phyloP scores from a whole-genome alignment of 192 early-diverging fungal species.

The Chytriomyces confervae region DNA sequence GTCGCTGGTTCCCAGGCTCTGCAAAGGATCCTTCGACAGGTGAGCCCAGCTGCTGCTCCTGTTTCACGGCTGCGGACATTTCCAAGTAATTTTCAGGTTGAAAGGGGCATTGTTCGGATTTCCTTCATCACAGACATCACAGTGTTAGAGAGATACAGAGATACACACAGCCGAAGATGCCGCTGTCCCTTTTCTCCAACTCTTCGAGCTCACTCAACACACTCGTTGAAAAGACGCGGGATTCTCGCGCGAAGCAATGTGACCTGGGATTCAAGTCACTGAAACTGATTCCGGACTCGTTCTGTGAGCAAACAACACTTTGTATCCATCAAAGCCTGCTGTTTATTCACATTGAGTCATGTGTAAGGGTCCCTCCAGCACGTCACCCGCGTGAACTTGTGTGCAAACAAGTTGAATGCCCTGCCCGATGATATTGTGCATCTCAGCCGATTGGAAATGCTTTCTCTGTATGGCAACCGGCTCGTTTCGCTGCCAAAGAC shows the following conservation, averaged over 20 bases:
- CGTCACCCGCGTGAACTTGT: slow-evolving; percentile 37
- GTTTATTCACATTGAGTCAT: neutral
- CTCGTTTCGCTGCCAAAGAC: slow-evolving; percentile 39
- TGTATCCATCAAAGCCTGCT: neutral
- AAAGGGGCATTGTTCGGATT: no score
- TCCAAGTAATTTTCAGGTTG: no score
- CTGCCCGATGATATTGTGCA: slow-evolving; percentile 33
- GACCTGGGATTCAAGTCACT: neutral
- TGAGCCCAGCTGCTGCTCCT: no score
- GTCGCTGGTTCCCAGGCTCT: no score
- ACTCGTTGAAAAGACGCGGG: neutral
- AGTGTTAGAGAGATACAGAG: neutral
- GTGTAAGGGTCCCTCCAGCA: slow-evolving; percentile 1
- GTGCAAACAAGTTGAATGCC: slow-evolving; percentile 32
- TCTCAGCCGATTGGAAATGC: slow-evolving; percentile 43
- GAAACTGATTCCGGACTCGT: neutral
- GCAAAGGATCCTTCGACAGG: no score
- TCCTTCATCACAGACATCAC: neutral
- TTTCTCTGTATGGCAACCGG: slow-evolving; percentile 49
- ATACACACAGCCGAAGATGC: neutral
- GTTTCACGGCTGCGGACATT: no score
- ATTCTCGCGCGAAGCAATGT: slow-evolving; percentile 3
- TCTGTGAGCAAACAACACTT: neutral
- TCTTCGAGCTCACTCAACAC: neutral
- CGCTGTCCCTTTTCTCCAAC: slow-evolving; percentile 4